Evolutionary conservation across 352 stramenopile species (phyloP), one percentile per base, ranked within the genome.

Genomic region (Pythium monospermum): DNA sequence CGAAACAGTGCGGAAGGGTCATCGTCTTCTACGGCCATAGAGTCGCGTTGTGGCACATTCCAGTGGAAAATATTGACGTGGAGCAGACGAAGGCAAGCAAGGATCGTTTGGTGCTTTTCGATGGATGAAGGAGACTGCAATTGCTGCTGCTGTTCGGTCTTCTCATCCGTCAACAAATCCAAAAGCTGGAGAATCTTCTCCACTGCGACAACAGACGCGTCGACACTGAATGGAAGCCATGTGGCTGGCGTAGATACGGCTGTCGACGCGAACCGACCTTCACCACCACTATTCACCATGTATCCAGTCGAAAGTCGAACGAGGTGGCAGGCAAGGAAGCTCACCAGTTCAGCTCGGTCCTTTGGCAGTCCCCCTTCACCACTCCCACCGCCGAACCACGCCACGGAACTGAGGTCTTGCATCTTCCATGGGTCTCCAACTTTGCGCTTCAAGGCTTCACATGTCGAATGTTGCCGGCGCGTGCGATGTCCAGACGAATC

Each of bases 31-130:
- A 8, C 13, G 7, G 8, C 13, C 30, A 8, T 35, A 13, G 30
- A 35, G 8, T 35, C 30, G 30, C 13, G 30, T 35, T 13, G 30
- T 35, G 30, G 30, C n/a, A n/a, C 7, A 8, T 35, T 10, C 42
- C 42, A 49, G 13, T 38, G 13, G 12, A 16, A 39, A 28, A 57
- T 25, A 31, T 57, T 57, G 8, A 49, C 49, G 0, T 28, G 31
- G 2, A 57, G 39, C 16, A 57, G 18, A 0, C 49, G 37, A 19
- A 57, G 39, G 21, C 37, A 57, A 6, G 47, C 39, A 6, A 57
- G 2, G 13, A 49, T 49, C 4, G 41, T n/a, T 27, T 49, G 38
- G 3, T 37, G 47, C 25, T 22, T n/a, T 30, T 7, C 13, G 3
- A 37, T 21, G 26, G n/a, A n/a, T n/a, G n/a, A n/a, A n/a, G n/a